Percentiles rank a stretch among this genome's conserved stretches.
Conservation (phyloP, 163 green algal genomes). For the Chloromonas sp. region DNA sequence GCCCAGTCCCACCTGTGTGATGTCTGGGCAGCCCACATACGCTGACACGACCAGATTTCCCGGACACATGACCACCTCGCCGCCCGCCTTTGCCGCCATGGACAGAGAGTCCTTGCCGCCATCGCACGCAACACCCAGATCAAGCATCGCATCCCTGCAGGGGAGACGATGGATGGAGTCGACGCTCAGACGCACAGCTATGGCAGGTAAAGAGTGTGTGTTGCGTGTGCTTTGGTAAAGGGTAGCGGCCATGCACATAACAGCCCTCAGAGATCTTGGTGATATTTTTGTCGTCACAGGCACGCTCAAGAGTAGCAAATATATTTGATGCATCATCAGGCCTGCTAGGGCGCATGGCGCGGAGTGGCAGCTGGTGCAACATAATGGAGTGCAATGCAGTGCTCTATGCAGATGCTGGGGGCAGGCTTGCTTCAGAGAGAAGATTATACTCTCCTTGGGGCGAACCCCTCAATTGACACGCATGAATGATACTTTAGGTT, state of each 20-base stretch:
- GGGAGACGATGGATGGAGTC: neutral
- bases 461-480: conserved; percentile 40
- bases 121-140: conserved; percentile 87
- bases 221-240: neutral
- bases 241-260: neutral
- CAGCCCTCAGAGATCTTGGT: conserved; percentile 49
- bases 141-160: conserved; percentile 83
- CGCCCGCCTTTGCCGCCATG: conserved; percentile 86
- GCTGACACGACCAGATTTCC: conserved; percentile 91
- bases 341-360: too few relatives aligned
- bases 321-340: conserved; percentile 38
- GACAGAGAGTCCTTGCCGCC: conserved; percentile 97
- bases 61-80: conserved; percentile 90
- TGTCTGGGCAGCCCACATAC: conserved; percentile 94
- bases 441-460: conserved; percentile 36
- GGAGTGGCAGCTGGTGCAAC: too few relatives aligned
- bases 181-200: neutral
- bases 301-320: conserved; percentile 50
- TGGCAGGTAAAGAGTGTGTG: neutral
- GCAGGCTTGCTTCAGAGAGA: conserved; percentile 37
- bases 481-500: conserved; percentile 32
- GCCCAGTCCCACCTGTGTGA: conserved; percentile 65
- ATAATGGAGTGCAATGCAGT: neutral
- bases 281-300: conserved; percentile 33
- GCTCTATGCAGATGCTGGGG: neutral